phyloP scores from a whole-genome alignment of 2,329 filamentous ascomycete species.

The Boeremia lycopersici region DNA sequence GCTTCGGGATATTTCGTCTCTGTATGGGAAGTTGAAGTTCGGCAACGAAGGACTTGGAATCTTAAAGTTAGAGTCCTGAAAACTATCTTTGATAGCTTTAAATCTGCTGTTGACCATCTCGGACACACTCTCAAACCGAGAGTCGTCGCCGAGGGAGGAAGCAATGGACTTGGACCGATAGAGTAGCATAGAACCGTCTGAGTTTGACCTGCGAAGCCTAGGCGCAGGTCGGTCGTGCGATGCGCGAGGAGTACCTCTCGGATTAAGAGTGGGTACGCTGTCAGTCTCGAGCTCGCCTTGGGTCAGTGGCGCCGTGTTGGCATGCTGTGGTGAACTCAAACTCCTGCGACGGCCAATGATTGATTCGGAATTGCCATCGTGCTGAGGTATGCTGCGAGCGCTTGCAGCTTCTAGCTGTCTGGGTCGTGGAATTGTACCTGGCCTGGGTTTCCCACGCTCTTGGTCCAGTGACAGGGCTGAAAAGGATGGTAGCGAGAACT shows the following conservation, averaged over 20 bases:
- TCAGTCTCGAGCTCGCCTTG: constrained; percentile 27
- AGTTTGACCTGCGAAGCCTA: constrained; percentile 66
- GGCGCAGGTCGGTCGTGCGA: constrained; percentile 26
- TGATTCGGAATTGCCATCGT: constrained; percentile 29
- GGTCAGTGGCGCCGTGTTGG: constrained; percentile 21
- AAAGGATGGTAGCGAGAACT: constrained; percentile 45
- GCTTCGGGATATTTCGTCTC: constrained; percentile 36
- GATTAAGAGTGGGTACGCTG: constrained; percentile 24
- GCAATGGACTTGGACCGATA: constrained; percentile 76
- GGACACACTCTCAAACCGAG: constrained; percentile 77
- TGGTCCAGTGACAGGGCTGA: constrained; percentile 37
- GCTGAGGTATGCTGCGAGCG: constrained; percentile 23
- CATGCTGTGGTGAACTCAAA: constrained; percentile 17
- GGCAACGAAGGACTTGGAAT: constrained; percentile 60
- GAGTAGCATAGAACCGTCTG: constrained; percentile 76
- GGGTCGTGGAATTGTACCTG: constrained; percentile 15
- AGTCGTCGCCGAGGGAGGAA: constrained; percentile 84
- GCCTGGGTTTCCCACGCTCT: constrained; percentile 18
- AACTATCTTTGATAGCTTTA: constrained; percentile 88
- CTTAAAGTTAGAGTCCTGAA: constrained; percentile 81
- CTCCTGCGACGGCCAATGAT: constrained; percentile 14
- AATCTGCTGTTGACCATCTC: constrained; percentile 87
- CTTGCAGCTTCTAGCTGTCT: constrained; percentile 26
- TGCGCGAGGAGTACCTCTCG: constrained; percentile 9
- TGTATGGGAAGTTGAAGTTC: constrained; percentile 52